Percentiles rank a stretch among this genome's conserved stretches.
Conservation (phyloP, 208 protist genomes). For the Entamoeba histolytica region DNA sequence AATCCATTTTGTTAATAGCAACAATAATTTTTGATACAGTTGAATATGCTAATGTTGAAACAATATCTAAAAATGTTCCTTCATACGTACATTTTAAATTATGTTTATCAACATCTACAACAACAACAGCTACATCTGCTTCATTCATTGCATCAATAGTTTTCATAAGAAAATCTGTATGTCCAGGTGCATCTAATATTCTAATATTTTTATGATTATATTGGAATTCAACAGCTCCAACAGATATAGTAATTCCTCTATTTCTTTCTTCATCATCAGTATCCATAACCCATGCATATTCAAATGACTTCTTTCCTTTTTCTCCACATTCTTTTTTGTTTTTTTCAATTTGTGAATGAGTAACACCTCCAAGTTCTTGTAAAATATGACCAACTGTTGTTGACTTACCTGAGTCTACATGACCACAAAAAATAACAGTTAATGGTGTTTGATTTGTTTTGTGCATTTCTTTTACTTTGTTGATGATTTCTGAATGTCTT, state of each 20-base stretch:
- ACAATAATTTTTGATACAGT: slow-evolving; percentile 59
- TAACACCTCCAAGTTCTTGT: not conserved
- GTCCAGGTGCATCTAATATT: slow-evolving; percentile 87
- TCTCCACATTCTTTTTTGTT: slow-evolving; percentile 11
- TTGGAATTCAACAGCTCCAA: not conserved
- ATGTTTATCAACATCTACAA: slow-evolving; percentile 62
- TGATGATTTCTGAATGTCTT: not conserved
- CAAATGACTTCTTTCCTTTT: slow-evolving; percentile 13
- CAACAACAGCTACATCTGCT: slow-evolving; percentile 61
- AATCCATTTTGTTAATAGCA: slow-evolving; percentile 51
- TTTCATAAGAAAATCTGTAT: slow-evolving; percentile 98
- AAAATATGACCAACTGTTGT: slow-evolving; percentile 1
- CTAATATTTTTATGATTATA: slow-evolving; percentile 6
- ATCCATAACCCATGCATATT: slow-evolving; percentile 24
- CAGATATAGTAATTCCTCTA: slow-evolving; percentile 15
- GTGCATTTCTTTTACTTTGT: not conserved
- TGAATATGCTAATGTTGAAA: not conserved
- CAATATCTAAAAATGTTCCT: slow-evolving; percentile 21
- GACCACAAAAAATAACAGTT: not conserved
- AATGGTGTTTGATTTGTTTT: not conserved
- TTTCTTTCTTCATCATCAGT: slow-evolving; percentile 5
- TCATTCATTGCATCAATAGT: slow-evolving; percentile 90
- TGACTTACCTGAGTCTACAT: not conserved
- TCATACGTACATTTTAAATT: slow-evolving; percentile 57
- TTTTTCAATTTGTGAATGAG: not conserved